Conservation (phyloP, 371 early-diverging fungal species). For the Mucor lusitanicus region DNA sequence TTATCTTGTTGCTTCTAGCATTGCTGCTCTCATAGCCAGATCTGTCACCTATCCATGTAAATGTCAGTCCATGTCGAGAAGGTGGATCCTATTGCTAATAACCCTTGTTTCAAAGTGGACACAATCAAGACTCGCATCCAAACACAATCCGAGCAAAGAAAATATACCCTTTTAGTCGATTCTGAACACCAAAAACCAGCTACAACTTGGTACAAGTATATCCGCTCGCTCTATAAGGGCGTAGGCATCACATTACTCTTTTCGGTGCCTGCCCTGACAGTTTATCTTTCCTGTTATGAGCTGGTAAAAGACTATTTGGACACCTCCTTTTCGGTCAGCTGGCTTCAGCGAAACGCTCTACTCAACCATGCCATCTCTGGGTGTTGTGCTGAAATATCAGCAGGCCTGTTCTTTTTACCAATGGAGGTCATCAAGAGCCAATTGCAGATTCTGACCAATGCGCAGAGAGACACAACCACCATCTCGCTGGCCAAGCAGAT, state of each 20-base stretch:
- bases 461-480: background rate
- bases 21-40: slow-evolving; percentile 53
- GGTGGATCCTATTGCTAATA: background rate
- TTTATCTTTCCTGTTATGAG: slow-evolving; percentile 73
- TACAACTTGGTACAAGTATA: background rate
- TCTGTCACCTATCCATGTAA: slow-evolving; percentile 57
- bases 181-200: background rate
- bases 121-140: slow-evolving; percentile 71
- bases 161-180: slow-evolving; percentile 11
- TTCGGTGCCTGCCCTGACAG: slow-evolving; percentile 67
- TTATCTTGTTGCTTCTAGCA: slow-evolving; percentile 48
- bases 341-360: slow-evolving; percentile 1
- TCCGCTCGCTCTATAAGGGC: slow-evolving; percentile 53
- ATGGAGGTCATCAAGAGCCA: slow-evolving; percentile 82
- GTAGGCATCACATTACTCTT: slow-evolving; percentile 68
- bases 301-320: slow-evolving; percentile 43
- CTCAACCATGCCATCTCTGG: slow-evolving; percentile 45
- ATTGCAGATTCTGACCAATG: slow-evolving; percentile 48
- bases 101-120: slow-evolving; percentile 44
- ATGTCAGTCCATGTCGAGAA: background rate
- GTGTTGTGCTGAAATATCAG: slow-evolving; percentile 48
- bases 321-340: background rate
- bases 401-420: slow-evolving; percentile 71
- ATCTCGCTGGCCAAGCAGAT: slow-evolving; percentile 27
- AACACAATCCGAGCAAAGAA: slow-evolving; percentile 14